phyloP scores from a whole-genome alignment of 2,329 filamentous ascomycete genomes.

The Verticillium zaregamsianum region DNA sequence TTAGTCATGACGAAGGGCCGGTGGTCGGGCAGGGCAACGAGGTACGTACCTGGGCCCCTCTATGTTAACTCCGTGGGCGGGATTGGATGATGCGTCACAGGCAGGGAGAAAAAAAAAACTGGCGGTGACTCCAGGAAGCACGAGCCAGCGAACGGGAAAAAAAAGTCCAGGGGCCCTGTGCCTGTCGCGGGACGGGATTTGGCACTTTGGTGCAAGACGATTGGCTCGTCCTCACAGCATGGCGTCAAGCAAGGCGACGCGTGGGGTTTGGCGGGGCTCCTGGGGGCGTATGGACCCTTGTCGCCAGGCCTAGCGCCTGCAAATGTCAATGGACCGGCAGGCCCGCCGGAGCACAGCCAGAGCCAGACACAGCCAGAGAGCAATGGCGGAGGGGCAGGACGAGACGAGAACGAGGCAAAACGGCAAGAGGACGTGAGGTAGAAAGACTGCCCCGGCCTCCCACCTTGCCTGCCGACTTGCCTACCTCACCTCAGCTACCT shows the following conservation, averaged over 20 bases:
- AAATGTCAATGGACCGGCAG: not conserved
- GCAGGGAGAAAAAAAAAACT: not conserved
- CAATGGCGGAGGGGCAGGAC: not conserved
- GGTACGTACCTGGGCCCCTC: not conserved
- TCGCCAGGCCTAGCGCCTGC: not conserved
- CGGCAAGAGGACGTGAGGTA: slow-evolving; percentile 1
- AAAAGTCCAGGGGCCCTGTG: not conserved
- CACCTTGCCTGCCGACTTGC: not conserved
- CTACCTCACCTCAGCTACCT: not conserved
- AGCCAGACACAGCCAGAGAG: no score
- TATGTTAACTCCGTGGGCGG: not conserved
- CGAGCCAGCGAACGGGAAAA: not conserved
- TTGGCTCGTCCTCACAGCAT: not conserved
- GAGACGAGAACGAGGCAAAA: not conserved
- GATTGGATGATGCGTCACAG: not conserved
- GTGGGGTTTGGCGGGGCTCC: not conserved
- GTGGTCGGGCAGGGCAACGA: not conserved
- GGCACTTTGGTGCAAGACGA: not conserved
- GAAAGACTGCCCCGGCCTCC: not conserved
- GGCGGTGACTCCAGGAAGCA: not conserved
- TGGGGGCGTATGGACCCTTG: not conserved
- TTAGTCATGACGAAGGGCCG: no score
- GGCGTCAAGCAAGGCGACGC: not conserved
- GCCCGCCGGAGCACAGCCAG: not conserved
- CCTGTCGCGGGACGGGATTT: not conserved